Base-by-base conservation (phyloP, 176 grass and related monocot genomes). In the Microstegium vimineum region DNA sequence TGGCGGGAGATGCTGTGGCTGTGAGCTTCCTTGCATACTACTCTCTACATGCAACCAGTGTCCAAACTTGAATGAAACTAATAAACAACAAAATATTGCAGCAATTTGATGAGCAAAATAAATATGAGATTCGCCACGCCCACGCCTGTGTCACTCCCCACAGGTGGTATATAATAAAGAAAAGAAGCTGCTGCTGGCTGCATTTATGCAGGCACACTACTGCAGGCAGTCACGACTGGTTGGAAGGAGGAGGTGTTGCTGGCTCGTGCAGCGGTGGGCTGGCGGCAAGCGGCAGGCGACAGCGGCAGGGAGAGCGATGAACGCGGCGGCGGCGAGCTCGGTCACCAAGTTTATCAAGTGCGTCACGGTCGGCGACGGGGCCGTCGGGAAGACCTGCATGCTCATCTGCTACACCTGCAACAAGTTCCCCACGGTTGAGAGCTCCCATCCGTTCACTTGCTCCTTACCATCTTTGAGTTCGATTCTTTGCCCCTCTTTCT, bases 341-440 rank as follows among this genome's bases (percentile, higher is more conserved):
- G 65, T 45, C 36, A 76, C 56, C 36, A 87, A 78, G 85, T 94
- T 91, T 84, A 91, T 98, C 83, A 94, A 98, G 77, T 93, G 92
- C 66, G 92, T 98, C 30, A 92, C 95, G 0, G 92, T 94, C 11
- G 92, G 92, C 47, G 92, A 98, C 77, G 95, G 90, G 2, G 92
- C 92, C n/a, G 90, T 98, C 42, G 95, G 92, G 42, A 98, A 98
- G 74, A 93, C 92, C 69, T 98, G 88, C 92, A 94, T 98, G 95
- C 95, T 98, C 83, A 93, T 98, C 84, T 94, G 90, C 90, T 94
- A 98, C 88, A 98, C 92, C 86, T 91, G 88, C 95, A 98, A 98
- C 90, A 98, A 94, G 80, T 94, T 98, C 90, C 92, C 95, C 33
- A 98, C 88, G 40, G 82, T 84, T 25, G 30, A 61, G 66, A 67